A percentile compares a stretch with the other conserved stretches of the same genome.
These are phyloP conservation scores for Neonectria coccinea DNA, from an alignment of 2,329 filamentous ascomycete species.

Conservation along the genomic window DNA sequence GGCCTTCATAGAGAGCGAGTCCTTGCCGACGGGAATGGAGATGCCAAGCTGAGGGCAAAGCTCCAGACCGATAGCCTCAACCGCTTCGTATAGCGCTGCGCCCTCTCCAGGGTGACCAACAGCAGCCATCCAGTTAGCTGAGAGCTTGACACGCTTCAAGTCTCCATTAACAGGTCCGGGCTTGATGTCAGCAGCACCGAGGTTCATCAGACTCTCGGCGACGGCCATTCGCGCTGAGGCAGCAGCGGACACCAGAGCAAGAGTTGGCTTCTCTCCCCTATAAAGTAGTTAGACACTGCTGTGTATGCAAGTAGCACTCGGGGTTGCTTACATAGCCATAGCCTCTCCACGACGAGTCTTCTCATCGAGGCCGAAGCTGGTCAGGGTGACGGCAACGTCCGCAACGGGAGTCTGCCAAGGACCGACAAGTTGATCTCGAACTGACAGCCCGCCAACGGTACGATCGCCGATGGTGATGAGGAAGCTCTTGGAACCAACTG, in stretches of 20 bases:
- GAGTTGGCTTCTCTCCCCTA: slow-evolving; percentile 82
- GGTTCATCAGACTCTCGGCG: slow-evolving; percentile 91
- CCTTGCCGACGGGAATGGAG: slow-evolving; percentile 95
- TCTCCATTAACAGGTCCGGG: slow-evolving; percentile 62
- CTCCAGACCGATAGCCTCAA: slow-evolving; percentile 91
- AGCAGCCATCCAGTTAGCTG: slow-evolving; percentile 99
- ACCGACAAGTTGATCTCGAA: slow-evolving; percentile 94
- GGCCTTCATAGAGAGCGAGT: slow-evolving; percentile 99
- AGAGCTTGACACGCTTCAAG: slow-evolving; percentile 84
- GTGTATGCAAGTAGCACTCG: background rate
- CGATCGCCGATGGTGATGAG: slow-evolving; percentile 96
- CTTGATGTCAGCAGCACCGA: slow-evolving; percentile 80
- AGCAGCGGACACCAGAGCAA: slow-evolving; percentile 89
- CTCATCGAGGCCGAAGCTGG: slow-evolving; percentile 74
- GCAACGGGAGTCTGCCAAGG: slow-evolving; percentile 96
- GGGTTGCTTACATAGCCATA: slow-evolving; percentile 78
- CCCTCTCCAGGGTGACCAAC: slow-evolving; percentile 93
- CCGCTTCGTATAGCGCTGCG: slow-evolving; percentile 91
- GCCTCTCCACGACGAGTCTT: slow-evolving; percentile 87
- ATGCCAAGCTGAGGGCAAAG: slow-evolving; percentile 91
- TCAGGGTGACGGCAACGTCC: slow-evolving; percentile 92
- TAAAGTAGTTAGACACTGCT: slow-evolving; percentile 3
- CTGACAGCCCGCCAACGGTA: slow-evolving; percentile 88
- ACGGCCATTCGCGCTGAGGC: slow-evolving; percentile 98
- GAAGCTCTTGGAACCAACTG: slow-evolving; percentile 97